Percentiles rank a stretch among this genome's conserved stretches.
These are phyloP conservation scores for Plasmodium gonderi DNA, from an alignment of 169 alveolate species.

Conservation along the genomic window DNA sequence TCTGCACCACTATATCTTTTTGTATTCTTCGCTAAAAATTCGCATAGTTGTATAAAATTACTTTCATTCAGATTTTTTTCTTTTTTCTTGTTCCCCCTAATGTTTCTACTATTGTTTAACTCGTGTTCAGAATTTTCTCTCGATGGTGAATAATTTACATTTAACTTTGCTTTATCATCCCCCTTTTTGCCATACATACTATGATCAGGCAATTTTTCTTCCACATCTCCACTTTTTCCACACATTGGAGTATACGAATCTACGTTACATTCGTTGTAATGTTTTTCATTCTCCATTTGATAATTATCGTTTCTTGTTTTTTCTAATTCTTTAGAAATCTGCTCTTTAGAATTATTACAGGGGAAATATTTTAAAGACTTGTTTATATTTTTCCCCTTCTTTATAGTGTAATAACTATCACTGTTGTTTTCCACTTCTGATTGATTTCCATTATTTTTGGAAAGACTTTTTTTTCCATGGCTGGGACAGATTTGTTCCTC, in stretches of 20 bases:
- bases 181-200: not conserved
- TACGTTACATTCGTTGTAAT: not conserved
- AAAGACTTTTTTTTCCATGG: not conserved
- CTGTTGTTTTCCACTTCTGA: not conserved
- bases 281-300: not conserved
- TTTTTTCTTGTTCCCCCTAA: not conserved
- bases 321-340: not conserved
- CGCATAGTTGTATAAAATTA: constrained; percentile 84
- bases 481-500: not conserved
- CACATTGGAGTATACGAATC: not conserved
- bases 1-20: constrained; percentile 97
- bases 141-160: not conserved
- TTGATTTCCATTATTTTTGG: not conserved
- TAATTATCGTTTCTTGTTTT: not conserved
- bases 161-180: not conserved
- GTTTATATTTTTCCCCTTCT: too few species aligned
- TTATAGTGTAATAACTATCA: too few species aligned
- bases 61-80: constrained; percentile 86
- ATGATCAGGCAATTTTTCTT: not conserved
- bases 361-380: not conserved
- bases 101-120: not conserved
- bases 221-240: not conserved
- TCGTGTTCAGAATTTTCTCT: not conserved
- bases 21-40: constrained; percentile 91
- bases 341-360: not conserved